Conservation (phyloP, 768 basidiomycete genomes). For the Phlebiopsis flavidoalba region DNA sequence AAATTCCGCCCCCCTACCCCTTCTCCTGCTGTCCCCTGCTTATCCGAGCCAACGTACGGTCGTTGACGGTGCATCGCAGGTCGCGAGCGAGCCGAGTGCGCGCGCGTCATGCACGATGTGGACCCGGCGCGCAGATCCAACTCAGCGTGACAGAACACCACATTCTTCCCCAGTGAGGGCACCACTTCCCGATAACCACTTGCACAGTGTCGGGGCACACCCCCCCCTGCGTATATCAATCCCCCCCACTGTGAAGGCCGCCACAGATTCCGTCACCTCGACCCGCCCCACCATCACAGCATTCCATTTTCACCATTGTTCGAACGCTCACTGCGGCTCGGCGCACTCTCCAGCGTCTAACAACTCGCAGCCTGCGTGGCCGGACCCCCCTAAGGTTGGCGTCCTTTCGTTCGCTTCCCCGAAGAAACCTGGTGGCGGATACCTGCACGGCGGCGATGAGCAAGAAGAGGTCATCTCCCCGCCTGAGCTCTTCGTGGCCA, state of each 20-base stretch:
- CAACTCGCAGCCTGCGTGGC: background rate
- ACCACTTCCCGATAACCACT: constrained; percentile 30
- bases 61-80: background rate
- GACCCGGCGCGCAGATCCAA: constrained; percentile 29
- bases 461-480: constrained; percentile 39
- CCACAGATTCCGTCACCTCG: background rate
- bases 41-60: constrained; percentile 11
- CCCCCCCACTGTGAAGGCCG: too few relatives aligned
- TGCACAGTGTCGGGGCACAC: too few relatives aligned
- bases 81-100: background rate
- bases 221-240: too few relatives aligned
- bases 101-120: constrained; percentile 27
- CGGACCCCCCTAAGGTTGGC: constrained; percentile 23
- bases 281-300: constrained; percentile 10
- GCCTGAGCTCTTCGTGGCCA: constrained; percentile 36
- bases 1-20: constrained; percentile 18
- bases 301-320: constrained; percentile 26
- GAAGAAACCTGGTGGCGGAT: constrained; percentile 41
- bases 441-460: constrained; percentile 38
- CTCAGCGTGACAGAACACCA: constrained; percentile 33
- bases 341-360: constrained; percentile 14
- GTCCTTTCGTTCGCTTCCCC: constrained; percentile 40
- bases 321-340: constrained; percentile 30
- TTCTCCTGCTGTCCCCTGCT: constrained; percentile 17
- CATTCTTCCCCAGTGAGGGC: constrained; percentile 38